A percentile compares a stretch with the other conserved stretches of the same genome.
Conservation (phyloP, 106 monocot genomes). For the Phalaenopsis equestris region DNA sequence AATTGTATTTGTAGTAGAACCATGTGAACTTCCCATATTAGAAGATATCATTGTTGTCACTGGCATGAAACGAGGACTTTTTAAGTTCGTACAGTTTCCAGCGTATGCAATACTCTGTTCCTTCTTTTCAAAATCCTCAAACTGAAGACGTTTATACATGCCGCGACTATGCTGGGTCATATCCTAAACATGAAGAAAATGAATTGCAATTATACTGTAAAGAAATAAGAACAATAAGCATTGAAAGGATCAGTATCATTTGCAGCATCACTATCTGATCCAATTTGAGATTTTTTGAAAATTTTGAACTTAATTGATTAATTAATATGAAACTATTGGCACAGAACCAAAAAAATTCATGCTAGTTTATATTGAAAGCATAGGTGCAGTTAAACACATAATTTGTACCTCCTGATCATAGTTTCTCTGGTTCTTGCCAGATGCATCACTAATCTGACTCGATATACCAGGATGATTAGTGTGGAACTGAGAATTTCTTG, state of each 20-base stretch:
- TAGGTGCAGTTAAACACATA: not conserved
- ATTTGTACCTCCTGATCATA: conserved; percentile 24
- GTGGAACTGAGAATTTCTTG: not conserved
- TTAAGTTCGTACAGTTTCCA: conserved; percentile 1
- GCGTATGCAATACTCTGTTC: not conserved
- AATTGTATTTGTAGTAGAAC: conserved; percentile 18
- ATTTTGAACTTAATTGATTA: not conserved
- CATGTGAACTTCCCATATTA: conserved; percentile 9
- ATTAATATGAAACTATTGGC: no score
- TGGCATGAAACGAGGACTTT: conserved; percentile 5
- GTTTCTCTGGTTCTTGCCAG: conserved; percentile 11
- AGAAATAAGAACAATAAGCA: not conserved
- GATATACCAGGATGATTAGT: not conserved
- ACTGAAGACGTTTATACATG: conserved; percentile 58
- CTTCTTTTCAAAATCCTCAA: conserved; percentile 31
- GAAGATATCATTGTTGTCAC: conserved; percentile 13
- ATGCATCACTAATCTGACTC: not conserved
- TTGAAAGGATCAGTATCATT: not conserved
- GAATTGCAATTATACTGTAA: not conserved
- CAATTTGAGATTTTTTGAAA: not conserved
- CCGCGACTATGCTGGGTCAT: conserved; percentile 27
- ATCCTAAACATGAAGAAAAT: conserved; percentile 20
- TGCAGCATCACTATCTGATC: not conserved
- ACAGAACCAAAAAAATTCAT: not conserved
- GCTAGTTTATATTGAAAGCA: not conserved